Conservation (phyloP, 2,329 filamentous ascomycete genomes). For the Botrytis medusae region DNA sequence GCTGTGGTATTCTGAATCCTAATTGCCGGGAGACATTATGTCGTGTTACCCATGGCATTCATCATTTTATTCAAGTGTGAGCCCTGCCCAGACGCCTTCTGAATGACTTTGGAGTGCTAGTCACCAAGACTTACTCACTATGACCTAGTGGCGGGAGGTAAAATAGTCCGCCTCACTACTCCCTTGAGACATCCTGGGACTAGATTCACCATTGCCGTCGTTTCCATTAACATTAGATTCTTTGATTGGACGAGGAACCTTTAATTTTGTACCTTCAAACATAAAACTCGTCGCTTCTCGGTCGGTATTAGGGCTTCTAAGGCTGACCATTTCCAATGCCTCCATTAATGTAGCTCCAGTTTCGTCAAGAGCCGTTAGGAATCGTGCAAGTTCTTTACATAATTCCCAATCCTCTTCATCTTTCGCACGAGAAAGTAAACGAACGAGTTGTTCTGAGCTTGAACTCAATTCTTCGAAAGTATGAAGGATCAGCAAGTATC, state of each 20-base stretch:
- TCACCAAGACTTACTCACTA: background rate
- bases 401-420: constrained; percentile 89
- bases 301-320: constrained; percentile 41
- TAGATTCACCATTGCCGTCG: constrained; percentile 37
- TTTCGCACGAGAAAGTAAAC: constrained; percentile 78
- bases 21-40: background rate
- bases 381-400: constrained; percentile 92
- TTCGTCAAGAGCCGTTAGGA: constrained; percentile 88
- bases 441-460: constrained; percentile 74
- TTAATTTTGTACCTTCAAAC: constrained; percentile 42
- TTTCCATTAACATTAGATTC: constrained; percentile 37
- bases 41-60: background rate
- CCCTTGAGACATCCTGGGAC: constrained; percentile 28
- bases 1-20: constrained; percentile 20
- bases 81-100: constrained; percentile 12
- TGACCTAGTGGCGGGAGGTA: constrained; percentile 16
- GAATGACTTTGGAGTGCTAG: constrained; percentile 2
- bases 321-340: constrained; percentile 64
- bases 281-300: constrained; percentile 42
- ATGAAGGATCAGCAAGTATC: constrained; percentile 93
- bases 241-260: constrained; percentile 30
- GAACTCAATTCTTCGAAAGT: constrained; percentile 70
- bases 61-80: constrained; percentile 19
- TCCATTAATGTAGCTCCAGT: constrained; percentile 76
- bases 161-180: constrained; percentile 30